phyloP scores from a whole-genome alignment of 768 basidiomycete species.

The Boletus rubescentipes region DNA sequence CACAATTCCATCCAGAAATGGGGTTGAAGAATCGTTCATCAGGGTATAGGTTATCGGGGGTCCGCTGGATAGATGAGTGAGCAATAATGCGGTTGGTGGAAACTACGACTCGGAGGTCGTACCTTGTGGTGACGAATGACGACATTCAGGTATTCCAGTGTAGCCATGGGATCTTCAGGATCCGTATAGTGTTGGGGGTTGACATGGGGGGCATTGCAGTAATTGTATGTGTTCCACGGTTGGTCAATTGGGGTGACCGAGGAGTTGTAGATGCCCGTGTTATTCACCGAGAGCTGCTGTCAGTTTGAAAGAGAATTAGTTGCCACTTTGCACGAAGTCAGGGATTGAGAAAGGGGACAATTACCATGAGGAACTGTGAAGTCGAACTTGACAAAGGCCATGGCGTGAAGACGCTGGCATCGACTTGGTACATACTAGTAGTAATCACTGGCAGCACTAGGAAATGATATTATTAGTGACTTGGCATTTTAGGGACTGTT shows the following conservation, averaged over 20 bases:
- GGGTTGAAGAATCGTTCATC: slow-evolving; percentile 42
- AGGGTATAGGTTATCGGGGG: slow-evolving; percentile 51
- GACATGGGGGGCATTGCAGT: slow-evolving; percentile 51
- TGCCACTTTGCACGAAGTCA: background rate
- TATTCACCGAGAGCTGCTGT: slow-evolving; percentile 8
- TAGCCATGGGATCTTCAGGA: slow-evolving; percentile 30
- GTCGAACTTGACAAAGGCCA: too few species aligned
- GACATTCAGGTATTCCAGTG: slow-evolving; percentile 42
- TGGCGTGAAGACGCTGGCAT: too few species aligned
- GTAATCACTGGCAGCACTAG: too few species aligned
- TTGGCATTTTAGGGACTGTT: too few species aligned
- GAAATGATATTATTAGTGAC: too few species aligned
- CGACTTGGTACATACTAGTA: too few species aligned
- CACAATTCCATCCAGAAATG: slow-evolving; percentile 41
- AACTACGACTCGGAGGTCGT: background rate
- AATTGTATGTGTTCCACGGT: slow-evolving; percentile 54
- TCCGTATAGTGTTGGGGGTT: slow-evolving; percentile 37
- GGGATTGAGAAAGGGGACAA: background rate
- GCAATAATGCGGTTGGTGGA: background rate
- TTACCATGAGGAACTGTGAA: slow-evolving; percentile 12
- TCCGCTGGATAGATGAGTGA: slow-evolving; percentile 32
- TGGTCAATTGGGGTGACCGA: slow-evolving; percentile 40
- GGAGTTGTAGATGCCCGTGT: slow-evolving; percentile 43
- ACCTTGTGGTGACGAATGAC: slow-evolving; percentile 52
- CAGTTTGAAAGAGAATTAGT: background rate